Percentiles rank a stretch among this genome's conserved stretches.
Conservation (phyloP, 352 stramenopile species). For the Hyaloperonospora brassicae region DNA sequence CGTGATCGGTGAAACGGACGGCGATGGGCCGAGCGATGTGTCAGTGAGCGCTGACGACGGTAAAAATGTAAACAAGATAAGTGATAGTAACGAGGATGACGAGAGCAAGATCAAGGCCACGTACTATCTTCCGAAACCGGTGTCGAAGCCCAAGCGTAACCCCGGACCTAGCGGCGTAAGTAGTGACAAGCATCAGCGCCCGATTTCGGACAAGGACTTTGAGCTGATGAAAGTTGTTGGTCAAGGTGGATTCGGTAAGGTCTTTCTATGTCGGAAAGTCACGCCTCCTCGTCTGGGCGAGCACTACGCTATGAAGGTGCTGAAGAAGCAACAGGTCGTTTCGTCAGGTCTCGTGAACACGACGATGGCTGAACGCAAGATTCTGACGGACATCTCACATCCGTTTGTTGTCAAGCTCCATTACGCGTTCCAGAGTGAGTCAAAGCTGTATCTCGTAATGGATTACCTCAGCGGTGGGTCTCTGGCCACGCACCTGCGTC, state of each 20-base stretch:
- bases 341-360: conserved; percentile 89
- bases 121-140: conserved; percentile 78
- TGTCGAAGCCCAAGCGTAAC: conserved; percentile 34
- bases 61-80: conserved; percentile 28
- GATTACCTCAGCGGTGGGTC: conserved; percentile 89
- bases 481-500: conserved; percentile 84
- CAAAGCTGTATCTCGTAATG: conserved; percentile 90
- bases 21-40: conserved; percentile 61
- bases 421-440: conserved; percentile 92
- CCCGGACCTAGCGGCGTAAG: conserved; percentile 17
- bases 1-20: conserved; percentile 77
- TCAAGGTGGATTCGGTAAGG: conserved; percentile 95
- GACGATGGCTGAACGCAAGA: conserved; percentile 89
- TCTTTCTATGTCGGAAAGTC: conserved; percentile 95
- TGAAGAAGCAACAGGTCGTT: conserved; percentile 90
- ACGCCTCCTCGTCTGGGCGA: conserved; percentile 82
- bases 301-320: conserved; percentile 98
- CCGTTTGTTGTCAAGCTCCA: conserved; percentile 92
- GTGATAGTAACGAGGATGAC: conserved; percentile 14
- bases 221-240: conserved; percentile 96
- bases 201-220: conserved; percentile 88
- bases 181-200: conserved; percentile 21
- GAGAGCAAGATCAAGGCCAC: conserved; percentile 53
- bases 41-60: conserved; percentile 53
- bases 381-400: conserved; percentile 88